Conservation (phyloP, 176 grass and related monocot species). For the Phyllostachys edulis region DNA sequence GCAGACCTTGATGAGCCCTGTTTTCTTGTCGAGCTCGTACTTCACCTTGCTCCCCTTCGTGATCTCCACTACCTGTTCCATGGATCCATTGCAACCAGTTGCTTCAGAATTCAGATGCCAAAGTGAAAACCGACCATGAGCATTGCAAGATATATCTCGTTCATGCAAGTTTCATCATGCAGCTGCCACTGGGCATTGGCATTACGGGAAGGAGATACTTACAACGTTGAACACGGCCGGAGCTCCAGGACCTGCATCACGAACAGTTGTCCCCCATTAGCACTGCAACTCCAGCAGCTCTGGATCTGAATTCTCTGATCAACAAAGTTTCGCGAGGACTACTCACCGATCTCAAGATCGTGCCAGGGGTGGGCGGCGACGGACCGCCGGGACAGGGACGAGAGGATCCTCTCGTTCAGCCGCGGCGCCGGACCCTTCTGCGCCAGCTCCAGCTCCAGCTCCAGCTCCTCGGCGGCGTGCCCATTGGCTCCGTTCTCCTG, state of each 20-base stretch:
- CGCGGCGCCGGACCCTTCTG: constrained; percentile 29
- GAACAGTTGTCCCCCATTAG: neutral
- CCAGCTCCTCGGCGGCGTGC: neutral
- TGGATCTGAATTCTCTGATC: neutral
- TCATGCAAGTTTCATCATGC: neutral
- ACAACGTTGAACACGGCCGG: constrained; percentile 70
- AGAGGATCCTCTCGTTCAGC: constrained; percentile 91
- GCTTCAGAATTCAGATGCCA: too few species aligned
- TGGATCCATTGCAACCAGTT: too few species aligned
- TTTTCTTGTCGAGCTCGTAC: constrained; percentile 82
- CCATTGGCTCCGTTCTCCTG: constrained; percentile 18
- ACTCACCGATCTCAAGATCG: constrained; percentile 86
- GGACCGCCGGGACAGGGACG: constrained; percentile 75
- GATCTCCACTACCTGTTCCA: constrained; percentile 75
- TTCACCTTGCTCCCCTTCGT: constrained; percentile 95
- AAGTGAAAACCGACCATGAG: too few species aligned
- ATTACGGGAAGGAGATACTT: constrained; percentile 17
- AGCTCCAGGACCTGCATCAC: constrained; percentile 53
- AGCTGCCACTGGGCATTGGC: too few species aligned
- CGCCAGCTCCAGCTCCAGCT: constrained; percentile 31
- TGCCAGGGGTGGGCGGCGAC: constrained; percentile 98
- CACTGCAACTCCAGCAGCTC: too few species aligned
- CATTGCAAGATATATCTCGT: neutral
- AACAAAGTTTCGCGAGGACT: neutral
- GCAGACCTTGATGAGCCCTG: constrained; percentile 84